Evolutionary conservation across 1,139 yeast genomes (phyloP), one percentile per base, ranked within the genome.

Genomic region (Candida tetrigidarum): DNA sequence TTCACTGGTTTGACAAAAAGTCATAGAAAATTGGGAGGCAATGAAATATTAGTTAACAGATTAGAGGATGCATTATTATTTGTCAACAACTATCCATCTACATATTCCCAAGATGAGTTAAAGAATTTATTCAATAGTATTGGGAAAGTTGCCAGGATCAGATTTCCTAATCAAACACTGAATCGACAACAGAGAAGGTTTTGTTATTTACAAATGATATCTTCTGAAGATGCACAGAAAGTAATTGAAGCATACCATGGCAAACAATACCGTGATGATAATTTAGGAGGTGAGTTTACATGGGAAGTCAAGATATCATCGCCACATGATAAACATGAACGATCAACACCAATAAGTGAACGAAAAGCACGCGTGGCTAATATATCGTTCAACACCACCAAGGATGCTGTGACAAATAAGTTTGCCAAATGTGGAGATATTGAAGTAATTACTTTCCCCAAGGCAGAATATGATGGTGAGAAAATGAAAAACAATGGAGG

Each of bases 71-170:
- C 79, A 10, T 83, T 86, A 0, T 54, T 86, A 0, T 86, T 85
- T 80, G 83, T 82, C 2, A 80, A 95, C 0, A 89, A 89, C 55
- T 89, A 78, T 54, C 91, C 96, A 0, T 85, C 91, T 0, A 59
- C 69, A 1, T 77, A 63, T 54, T 69, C 74, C 0, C 71, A 71
- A 34, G 64, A 63, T 0, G 64, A 73, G 8, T 46, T 90, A 0
- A 54, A 59, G 14, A 52, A 59, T 0, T 37, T 78, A n/a, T 84
- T 88, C 55, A 50, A 59, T 0, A 45, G 62, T 4, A 60, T 60
- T 41, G 89, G 89, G 0, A 60, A 63, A 0, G 62, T 84, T 0
- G 54, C 82, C 5, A 78, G 81, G 45, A 66, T 85, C 1, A 67
- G 97, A 42, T 71, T 88, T 36, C 97, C 97, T 0, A 78, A 86